Conservation (phyloP, 306 rosid genomes). For the Prosopis cineraria region DNA sequence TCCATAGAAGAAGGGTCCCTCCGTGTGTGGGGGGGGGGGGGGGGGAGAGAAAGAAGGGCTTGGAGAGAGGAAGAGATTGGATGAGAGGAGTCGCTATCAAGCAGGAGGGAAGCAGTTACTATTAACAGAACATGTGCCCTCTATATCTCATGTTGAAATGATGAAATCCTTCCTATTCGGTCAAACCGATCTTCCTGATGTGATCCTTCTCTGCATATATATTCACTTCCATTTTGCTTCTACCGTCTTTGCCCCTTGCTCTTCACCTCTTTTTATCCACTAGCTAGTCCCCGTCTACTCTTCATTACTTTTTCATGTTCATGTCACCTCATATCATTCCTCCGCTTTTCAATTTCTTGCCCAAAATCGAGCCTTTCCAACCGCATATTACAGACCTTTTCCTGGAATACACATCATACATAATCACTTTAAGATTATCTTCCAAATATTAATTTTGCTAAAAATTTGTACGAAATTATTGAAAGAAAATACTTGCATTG, state of each 20-base stretch:
- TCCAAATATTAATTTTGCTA: background rate
- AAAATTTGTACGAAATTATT: background rate
- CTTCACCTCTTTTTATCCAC: too few species aligned
- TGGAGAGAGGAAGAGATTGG: background rate
- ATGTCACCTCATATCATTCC: too few species aligned
- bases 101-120: conserved; percentile 21
- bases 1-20: background rate
- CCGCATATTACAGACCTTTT: too few species aligned
- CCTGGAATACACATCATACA: background rate
- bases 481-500: background rate
- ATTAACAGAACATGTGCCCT: conserved; percentile 29
- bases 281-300: too few species aligned
- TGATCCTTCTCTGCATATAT: background rate
- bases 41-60: too few species aligned
- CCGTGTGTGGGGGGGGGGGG: too few species aligned
- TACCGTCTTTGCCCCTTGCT: background rate
- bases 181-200: conserved; percentile 36
- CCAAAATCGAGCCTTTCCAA: too few species aligned
- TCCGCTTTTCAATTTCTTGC: too few species aligned
- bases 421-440: too few species aligned
- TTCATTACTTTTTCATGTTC: too few species aligned
- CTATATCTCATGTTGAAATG: background rate
- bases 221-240: background rate
- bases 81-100: conserved; percentile 29
- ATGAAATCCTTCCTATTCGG: background rate